These are phyloP conservation scores for Eremothecium coryli DNA, from an alignment of 1,139 yeast species.

Conservation along the genomic window DNA sequence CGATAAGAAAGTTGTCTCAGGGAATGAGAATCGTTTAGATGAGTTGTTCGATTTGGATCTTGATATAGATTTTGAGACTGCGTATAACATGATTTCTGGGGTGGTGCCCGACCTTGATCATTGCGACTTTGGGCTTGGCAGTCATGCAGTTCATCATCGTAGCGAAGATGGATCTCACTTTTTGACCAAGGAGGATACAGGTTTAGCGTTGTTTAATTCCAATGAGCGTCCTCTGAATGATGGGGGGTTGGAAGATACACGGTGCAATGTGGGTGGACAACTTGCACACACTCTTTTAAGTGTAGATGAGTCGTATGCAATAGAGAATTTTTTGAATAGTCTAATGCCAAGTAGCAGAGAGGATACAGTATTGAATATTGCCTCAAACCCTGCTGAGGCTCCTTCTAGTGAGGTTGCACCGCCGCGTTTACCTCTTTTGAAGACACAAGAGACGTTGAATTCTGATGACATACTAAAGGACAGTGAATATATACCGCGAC, in stretches of 20 bases:
- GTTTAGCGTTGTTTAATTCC: neutral
- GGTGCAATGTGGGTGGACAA: constrained; percentile 1
- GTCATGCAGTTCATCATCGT: neutral
- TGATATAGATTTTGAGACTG: constrained; percentile 31
- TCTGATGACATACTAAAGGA: neutral
- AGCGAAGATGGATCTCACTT: constrained; percentile 8
- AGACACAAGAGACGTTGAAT: constrained; percentile 4
- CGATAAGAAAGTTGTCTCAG: no score
- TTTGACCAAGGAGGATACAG: constrained; percentile 4
- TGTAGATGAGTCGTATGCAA: constrained; percentile 27
- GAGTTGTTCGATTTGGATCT: constrained; percentile 25
- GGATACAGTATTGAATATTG: neutral
- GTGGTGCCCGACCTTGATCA: constrained; percentile 1
- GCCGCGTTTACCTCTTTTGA: constrained; percentile 4
- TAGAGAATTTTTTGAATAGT: constrained; percentile 27
- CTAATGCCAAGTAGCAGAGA: constrained; percentile 13
- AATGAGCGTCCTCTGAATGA: neutral
- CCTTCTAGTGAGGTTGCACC: constrained; percentile 2
- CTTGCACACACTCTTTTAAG: constrained; percentile 18
- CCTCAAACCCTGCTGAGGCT: neutral
- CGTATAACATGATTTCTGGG: constrained; percentile 24
- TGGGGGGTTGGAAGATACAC: neutral
- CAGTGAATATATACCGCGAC: constrained; percentile 8
- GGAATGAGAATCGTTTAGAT: no score
- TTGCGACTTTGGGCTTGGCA: neutral